Conservation (phyloP, 208 protist species). For the Herpetomonas tarakana region DNA sequence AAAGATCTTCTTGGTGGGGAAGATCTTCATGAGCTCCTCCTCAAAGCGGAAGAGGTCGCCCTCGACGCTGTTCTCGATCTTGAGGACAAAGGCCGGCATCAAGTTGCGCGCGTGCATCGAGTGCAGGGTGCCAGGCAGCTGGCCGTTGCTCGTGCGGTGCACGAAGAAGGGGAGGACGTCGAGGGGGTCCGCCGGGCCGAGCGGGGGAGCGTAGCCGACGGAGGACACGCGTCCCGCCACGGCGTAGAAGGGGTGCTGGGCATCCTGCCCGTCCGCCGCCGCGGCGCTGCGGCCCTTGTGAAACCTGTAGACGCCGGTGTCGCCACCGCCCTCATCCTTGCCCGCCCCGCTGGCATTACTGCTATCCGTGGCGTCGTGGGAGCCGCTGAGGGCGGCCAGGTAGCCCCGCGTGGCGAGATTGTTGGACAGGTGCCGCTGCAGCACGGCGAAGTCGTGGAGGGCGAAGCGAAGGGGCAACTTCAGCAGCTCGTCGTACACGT, state of each 20-base stretch:
- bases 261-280: neutral
- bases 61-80: constrained; percentile 56
- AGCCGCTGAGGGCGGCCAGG: neutral
- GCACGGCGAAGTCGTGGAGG: constrained; percentile 65
- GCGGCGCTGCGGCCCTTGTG: neutral
- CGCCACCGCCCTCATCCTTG: neutral
- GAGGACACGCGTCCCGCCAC: constrained; percentile 44
- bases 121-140: constrained; percentile 65
- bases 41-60: constrained; percentile 82
- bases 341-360: constrained; percentile 2
- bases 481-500: constrained; percentile 86
- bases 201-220: constrained; percentile 72
- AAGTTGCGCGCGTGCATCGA: constrained; percentile 70
- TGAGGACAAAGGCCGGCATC: constrained; percentile 72
- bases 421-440: constrained; percentile 38
- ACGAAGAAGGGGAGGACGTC: constrained; percentile 85
- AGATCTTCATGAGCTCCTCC: constrained; percentile 90
- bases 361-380: neutral
- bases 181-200: constrained; percentile 71
- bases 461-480: constrained; percentile 82
- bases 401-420: neutral
- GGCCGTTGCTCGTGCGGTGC: constrained; percentile 74
- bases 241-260: constrained; percentile 23
- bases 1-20: constrained; percentile 89
- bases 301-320: neutral